Percentiles rank a stretch among this genome's conserved stretches.
Conservation (phyloP, 2,329 filamentous ascomycete species). For the Colletotrichum australisinense region DNA sequence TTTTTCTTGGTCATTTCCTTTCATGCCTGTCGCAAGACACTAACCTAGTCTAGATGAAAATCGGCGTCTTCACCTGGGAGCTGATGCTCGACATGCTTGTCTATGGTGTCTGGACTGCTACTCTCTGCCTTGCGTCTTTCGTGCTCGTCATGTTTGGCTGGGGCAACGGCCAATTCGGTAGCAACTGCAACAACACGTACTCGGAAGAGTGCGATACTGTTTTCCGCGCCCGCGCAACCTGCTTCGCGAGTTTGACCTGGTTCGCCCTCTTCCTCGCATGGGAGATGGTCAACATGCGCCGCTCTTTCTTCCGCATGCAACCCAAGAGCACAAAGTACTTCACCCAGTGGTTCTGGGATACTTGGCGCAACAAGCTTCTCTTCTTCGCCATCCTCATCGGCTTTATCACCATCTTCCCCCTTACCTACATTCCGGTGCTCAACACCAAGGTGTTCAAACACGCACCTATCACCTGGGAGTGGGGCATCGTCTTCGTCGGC, state of each 20-base stretch:
- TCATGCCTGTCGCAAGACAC: not conserved
- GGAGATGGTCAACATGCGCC: slow-evolving; percentile 79
- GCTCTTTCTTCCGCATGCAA: slow-evolving; percentile 79
- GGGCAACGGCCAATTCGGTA: slow-evolving; percentile 65
- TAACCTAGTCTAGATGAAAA: slow-evolving; percentile 43
- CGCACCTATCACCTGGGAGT: slow-evolving; percentile 69
- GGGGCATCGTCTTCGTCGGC: slow-evolving; percentile 67
- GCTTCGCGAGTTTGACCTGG: slow-evolving; percentile 80
- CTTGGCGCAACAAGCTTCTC: slow-evolving; percentile 78
- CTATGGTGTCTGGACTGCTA: slow-evolving; percentile 75
- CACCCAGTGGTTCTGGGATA: slow-evolving; percentile 73
- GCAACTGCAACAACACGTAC: slow-evolving; percentile 69
- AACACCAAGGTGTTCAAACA: slow-evolving; percentile 70
- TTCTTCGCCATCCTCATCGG: slow-evolving; percentile 68
- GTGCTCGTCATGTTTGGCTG: slow-evolving; percentile 62
- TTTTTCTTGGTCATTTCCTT: slow-evolving; percentile 38
- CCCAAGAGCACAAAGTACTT: slow-evolving; percentile 69
- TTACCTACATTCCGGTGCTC: slow-evolving; percentile 68
- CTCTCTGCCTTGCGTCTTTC: slow-evolving; percentile 66
- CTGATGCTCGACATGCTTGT: slow-evolving; percentile 74
- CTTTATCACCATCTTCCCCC: slow-evolving; percentile 58
- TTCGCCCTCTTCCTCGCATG: slow-evolving; percentile 80
- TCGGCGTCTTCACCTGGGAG: slow-evolving; percentile 74
- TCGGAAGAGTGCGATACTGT: slow-evolving; percentile 66
- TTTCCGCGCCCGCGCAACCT: slow-evolving; percentile 77